A percentile compares a stretch with the other conserved stretches of the same genome.
phyloP scores from a whole-genome alignment of 2,329 filamentous ascomycete genomes.

The Neonectria hederae region DNA sequence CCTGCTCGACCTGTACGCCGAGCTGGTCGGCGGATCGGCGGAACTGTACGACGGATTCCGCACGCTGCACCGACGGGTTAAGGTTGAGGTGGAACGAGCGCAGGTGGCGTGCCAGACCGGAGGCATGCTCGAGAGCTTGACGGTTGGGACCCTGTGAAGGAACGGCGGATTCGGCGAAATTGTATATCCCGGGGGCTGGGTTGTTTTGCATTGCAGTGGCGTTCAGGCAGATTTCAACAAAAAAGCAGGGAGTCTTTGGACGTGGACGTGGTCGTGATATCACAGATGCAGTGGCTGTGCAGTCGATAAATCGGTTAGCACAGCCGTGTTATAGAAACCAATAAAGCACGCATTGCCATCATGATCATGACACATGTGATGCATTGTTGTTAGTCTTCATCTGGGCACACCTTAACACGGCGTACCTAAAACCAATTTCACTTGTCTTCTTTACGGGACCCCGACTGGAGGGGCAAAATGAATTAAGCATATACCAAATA shows the following conservation, averaged over 20 bases:
- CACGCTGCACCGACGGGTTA: constrained; percentile 75
- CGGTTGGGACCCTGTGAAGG: constrained; percentile 49
- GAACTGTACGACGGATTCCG: constrained; percentile 78
- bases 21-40: constrained; percentile 77
- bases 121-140: constrained; percentile 84
- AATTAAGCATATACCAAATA: neutral
- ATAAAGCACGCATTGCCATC: constrained; percentile 11
- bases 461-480: no score
- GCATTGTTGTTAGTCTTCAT: neutral
- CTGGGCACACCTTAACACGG: neutral
- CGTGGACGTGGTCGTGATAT: constrained; percentile 32
- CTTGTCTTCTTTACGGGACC: neutral
- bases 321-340: constrained; percentile 8
- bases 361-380: neutral
- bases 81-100: constrained; percentile 81
- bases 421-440: no score
- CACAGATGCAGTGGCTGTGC: constrained; percentile 8
- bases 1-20: constrained; percentile 87
- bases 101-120: constrained; percentile 83
- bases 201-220: constrained; percentile 43
- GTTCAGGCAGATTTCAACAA: constrained; percentile 39
- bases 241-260: constrained; percentile 33
- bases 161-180: constrained; percentile 21
- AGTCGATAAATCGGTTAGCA: neutral
- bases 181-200: constrained; percentile 37